Percentiles rank a stretch among this genome's conserved stretches.
These are phyloP conservation scores for Blastobotrys chiropterorum DNA, from an alignment of 805 yeast species.

Conservation along the genomic window DNA sequence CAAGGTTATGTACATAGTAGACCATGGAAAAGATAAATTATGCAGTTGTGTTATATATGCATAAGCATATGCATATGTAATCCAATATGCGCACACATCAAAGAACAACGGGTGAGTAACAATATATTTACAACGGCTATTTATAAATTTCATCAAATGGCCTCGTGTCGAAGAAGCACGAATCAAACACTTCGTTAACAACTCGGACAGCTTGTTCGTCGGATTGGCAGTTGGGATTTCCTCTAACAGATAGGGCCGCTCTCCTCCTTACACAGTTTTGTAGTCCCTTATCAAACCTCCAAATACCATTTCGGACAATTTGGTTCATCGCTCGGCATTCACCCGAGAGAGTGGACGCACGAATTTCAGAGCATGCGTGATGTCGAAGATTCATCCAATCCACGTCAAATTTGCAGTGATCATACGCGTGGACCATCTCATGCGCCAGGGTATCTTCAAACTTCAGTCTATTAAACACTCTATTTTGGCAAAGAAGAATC, in stretches of 20 bases:
- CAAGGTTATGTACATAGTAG: not conserved
- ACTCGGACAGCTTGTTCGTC: slow-evolving; percentile 68
- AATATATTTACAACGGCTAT: slow-evolving; percentile 27
- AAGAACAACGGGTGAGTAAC: not conserved
- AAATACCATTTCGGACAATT: slow-evolving; percentile 48
- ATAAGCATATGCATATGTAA: too few relatives aligned
- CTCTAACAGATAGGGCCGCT: slow-evolving; percentile 76
- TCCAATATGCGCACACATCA: too few relatives aligned
- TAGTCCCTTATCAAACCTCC: slow-evolving; percentile 67
- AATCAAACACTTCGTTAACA: slow-evolving; percentile 84
- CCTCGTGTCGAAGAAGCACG: slow-evolving; percentile 90
- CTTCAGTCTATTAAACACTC: slow-evolving; percentile 67
- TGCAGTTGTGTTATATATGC: too few relatives aligned
- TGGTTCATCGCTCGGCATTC: slow-evolving; percentile 91
- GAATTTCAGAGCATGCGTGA: slow-evolving; percentile 94
- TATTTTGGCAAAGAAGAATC: slow-evolving; percentile 78
- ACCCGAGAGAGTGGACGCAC: slow-evolving; percentile 90
- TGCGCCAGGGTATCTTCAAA: slow-evolving; percentile 89
- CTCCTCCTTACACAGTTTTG: slow-evolving; percentile 87
- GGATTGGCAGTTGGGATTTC: slow-evolving; percentile 75
- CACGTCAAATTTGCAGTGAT: slow-evolving; percentile 78
- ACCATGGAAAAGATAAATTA: too few relatives aligned
- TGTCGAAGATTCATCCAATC: slow-evolving; percentile 81
- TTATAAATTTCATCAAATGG: slow-evolving; percentile 92
- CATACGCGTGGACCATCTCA: slow-evolving; percentile 90